A percentile compares a stretch with the other conserved stretches of the same genome.
Conservation (phyloP, 345 rosid species). For the Diplotaxis tenuifolia region DNA sequence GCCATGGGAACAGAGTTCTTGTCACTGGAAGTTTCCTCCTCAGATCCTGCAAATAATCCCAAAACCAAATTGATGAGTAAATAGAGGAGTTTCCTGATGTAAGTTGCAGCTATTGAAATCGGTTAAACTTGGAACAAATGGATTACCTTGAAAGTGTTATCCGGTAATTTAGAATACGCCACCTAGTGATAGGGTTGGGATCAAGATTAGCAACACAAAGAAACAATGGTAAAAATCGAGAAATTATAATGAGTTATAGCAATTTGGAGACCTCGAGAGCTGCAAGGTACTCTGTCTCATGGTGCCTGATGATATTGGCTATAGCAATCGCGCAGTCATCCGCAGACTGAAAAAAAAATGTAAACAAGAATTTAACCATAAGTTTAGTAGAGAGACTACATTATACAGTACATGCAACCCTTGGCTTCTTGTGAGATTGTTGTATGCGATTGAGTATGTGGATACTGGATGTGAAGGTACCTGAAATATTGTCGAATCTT, state of each 20-base stretch:
- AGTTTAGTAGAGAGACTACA: neutral
- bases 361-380: neutral
- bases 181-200: constrained; percentile 47
- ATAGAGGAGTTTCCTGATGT: neutral
- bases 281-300: constrained; percentile 83
- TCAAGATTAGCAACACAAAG: neutral
- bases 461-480: constrained; percentile 36
- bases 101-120: neutral
- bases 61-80: neutral
- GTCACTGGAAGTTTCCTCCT: constrained; percentile 97
- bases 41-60: constrained; percentile 60
- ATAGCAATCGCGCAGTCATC: constrained; percentile 76
- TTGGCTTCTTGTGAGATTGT: neutral
- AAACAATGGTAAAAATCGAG: neutral
- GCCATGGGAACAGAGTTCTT: constrained; percentile 93
- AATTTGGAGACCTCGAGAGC: constrained; percentile 73
- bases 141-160: constrained; percentile 88
- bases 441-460: neutral
- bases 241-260: neutral
- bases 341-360: constrained; percentile 61
- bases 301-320: constrained; percentile 71
- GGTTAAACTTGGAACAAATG: neutral
- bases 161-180: constrained; percentile 87
- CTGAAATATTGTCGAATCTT: constrained; percentile 86
- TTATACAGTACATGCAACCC: neutral